Evolutionary conservation across 2,329 filamentous ascomycete genomes (phyloP), one percentile per base, ranked within the genome.

Genomic region (Diaporthe citri): DNA sequence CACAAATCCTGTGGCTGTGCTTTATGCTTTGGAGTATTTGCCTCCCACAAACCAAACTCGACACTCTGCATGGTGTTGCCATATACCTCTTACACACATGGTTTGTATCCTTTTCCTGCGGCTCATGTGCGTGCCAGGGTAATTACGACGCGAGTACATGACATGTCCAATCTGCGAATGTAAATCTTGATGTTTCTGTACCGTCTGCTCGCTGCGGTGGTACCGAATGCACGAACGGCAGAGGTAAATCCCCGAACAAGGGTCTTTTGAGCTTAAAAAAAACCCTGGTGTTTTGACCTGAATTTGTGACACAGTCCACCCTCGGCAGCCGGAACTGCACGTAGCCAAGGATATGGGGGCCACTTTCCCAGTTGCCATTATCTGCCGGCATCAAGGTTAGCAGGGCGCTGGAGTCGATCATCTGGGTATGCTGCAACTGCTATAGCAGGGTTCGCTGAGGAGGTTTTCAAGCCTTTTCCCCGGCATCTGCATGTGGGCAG

Each of bases 201-300:
- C 43, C 62, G 7, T 25, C 28, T 52, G 12, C 43, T 39, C 31
- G 34, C 43, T 51, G 20, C 46, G 43, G 41, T 51, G 62, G 43
- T 66, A 66, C 43, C 62, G 60, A 64, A 64, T 64, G 60, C 60
- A 66, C 60, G 17, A 64, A 48, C 41, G 62, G 46, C 34, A 67
- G 64, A 39, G 64, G 64, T 4, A 39, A 52, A 67, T 67, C 22
- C 64, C 46, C 64, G 64, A 39, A 9, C 64, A 67, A 48, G 64
- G 59, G 59, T 10, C n/a, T 34, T 62, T 62, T 52, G 46, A 67
- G 64, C 46, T 67, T 67, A 52, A 59, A 67, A 67, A 67, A 67
- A 67, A 28, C 46, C 46, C 64, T 52, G 64, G 46, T 67, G 64
- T 67, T 67, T 67, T 52, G 64, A 67, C 46, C 64, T 25, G 64